Evolutionary conservation across 2,329 filamentous ascomycete species (phyloP).

Genomic region (Aspergillus ochraceoroseus): DNA sequence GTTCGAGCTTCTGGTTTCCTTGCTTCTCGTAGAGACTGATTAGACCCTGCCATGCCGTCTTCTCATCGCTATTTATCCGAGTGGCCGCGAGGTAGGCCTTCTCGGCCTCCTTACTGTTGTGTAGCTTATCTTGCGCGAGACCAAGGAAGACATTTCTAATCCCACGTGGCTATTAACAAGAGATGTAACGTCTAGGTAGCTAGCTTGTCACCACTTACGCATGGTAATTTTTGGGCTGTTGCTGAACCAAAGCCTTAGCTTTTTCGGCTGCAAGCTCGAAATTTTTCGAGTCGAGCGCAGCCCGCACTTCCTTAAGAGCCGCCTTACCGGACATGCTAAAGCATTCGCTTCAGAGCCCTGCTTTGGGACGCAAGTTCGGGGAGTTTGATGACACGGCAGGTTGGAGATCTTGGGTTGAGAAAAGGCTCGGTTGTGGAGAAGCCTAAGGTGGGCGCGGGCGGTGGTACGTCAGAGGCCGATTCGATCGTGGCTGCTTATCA

Average conservation of each 20-base stretch:
- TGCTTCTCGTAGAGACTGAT: conserved; percentile 80
- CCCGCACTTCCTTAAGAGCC: conserved; percentile 73
- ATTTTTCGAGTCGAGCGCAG: conserved; percentile 70
- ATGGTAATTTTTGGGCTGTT: conserved; percentile 75
- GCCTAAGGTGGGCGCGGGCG: conserved; percentile 7
- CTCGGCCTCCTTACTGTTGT: conserved; percentile 67
- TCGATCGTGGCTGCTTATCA: conserved; percentile 7
- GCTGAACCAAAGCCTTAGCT: conserved; percentile 63
- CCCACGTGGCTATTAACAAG: conserved; percentile 13
- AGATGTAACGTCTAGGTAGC: not conserved
- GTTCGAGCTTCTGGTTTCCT: conserved; percentile 60
- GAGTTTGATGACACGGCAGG: too few relatives aligned
- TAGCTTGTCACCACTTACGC: conserved; percentile 50
- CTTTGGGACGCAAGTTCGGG: too few relatives aligned
- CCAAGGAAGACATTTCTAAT: conserved; percentile 76
- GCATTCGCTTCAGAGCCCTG: conserved; percentile 19
- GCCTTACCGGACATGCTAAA: conserved; percentile 55
- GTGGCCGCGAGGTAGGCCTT: conserved; percentile 69
- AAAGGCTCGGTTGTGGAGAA: conserved; percentile 12
- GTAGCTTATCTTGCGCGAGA: conserved; percentile 74
- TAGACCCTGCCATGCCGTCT: conserved; percentile 87
- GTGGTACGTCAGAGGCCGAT: conserved; percentile 14
- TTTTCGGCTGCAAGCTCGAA: conserved; percentile 70
- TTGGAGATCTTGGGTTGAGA: conserved; percentile 3
- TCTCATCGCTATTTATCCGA: conserved; percentile 65